Conservation (phyloP, 139 green algal species). For the Micromonas commoda region DNA sequence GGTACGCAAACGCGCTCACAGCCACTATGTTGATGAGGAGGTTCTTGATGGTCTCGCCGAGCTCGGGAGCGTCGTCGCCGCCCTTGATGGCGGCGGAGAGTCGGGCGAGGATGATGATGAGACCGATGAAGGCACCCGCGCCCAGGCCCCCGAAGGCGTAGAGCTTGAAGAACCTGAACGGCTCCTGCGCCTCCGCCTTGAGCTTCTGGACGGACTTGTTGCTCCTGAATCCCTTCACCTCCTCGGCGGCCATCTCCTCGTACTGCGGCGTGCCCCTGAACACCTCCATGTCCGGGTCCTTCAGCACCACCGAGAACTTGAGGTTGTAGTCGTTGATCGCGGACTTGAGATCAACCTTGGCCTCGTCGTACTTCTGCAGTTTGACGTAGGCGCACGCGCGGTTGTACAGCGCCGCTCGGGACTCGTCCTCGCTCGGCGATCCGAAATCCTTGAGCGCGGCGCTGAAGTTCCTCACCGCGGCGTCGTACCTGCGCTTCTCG, state of each 20-base stretch:
- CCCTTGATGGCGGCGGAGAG: conserved; percentile 55
- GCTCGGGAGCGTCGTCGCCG: conserved; percentile 58
- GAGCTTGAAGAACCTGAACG: conserved; percentile 75
- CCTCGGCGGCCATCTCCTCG: conserved; percentile 26
- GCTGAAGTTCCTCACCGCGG: not conserved
- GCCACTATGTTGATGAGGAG: conserved; percentile 68
- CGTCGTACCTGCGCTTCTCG: not conserved
- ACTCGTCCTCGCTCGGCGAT: conserved; percentile 71
- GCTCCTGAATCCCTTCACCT: not conserved
- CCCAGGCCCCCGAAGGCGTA: conserved; percentile 66
- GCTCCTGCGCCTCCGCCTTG: conserved; percentile 46
- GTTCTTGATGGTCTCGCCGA: conserved; percentile 70
- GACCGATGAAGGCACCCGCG: conserved; percentile 59
- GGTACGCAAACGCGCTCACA: conserved; percentile 51
- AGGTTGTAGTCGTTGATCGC: conserved; percentile 77
- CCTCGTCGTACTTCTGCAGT: conserved; percentile 66
- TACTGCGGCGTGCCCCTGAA: conserved; percentile 72
- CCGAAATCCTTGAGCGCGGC: not conserved
- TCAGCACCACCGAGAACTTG: conserved; percentile 67
- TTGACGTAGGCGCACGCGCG: conserved; percentile 71
- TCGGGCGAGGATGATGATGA: conserved; percentile 64
- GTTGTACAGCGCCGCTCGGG: conserved; percentile 85
- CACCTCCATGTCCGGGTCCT: conserved; percentile 45
- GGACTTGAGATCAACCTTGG: conserved; percentile 54
- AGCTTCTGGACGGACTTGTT: conserved; percentile 4